Conservation (phyloP, 768 basidiomycete genomes). For the Neoboletus magnificus region DNA sequence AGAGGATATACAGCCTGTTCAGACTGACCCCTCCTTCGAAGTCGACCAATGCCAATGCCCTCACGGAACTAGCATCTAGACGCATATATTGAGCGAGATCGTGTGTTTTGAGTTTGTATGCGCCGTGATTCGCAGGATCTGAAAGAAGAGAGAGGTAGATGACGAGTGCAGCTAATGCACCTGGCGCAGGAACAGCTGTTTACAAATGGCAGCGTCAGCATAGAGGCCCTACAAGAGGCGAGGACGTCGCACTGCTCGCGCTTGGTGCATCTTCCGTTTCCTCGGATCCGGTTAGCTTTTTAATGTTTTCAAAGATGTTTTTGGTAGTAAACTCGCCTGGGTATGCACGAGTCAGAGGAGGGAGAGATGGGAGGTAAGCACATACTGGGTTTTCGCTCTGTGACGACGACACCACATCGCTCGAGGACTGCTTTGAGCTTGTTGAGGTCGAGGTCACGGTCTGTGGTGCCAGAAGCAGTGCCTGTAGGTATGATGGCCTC, state of each 20-base stretch:
- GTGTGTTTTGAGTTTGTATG: conserved; percentile 79
- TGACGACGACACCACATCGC: conserved; percentile 85
- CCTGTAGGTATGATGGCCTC: conserved; percentile 84
- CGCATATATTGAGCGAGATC: conserved; percentile 95
- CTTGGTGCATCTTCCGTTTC: conserved; percentile 21
- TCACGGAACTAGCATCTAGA: conserved; percentile 90
- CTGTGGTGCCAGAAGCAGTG: conserved; percentile 66
- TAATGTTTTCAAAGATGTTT: conserved; percentile 77
- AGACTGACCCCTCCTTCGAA: conserved; percentile 43
- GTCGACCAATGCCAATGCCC: conserved; percentile 84
- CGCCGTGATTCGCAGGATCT: conserved; percentile 74
- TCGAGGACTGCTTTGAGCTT: conserved; percentile 87
- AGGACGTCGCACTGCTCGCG: conserved; percentile 6
- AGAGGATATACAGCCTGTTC: background rate
- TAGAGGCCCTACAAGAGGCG: background rate
- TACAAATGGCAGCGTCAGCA: conserved; percentile 13
- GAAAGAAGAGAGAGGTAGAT: conserved; percentile 76
- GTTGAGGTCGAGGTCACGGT: conserved; percentile 82
- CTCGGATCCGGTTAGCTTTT: conserved; percentile 34
- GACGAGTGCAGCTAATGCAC: conserved; percentile 78
- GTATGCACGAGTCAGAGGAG: background rate
- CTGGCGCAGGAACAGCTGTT: conserved; percentile 69
- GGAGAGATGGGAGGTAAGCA: background rate
- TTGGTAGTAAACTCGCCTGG: conserved; percentile 82
- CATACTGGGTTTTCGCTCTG: conserved; percentile 85